Evolutionary conservation across 306 rosid species (phyloP).

Genomic region (Argentina anserina): DNA sequence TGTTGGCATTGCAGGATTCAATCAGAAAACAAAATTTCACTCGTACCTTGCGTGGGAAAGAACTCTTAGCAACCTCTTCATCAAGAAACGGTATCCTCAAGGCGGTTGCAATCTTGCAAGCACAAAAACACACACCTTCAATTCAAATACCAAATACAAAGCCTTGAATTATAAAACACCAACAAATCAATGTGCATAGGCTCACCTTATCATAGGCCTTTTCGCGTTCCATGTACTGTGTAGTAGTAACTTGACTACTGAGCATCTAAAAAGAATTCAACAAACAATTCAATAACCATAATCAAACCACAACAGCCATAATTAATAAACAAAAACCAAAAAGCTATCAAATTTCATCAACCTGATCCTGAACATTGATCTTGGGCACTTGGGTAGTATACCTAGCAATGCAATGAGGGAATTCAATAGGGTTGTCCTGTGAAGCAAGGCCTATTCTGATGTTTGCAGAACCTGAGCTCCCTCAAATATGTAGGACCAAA

Average conservation of each 20-base stretch:
- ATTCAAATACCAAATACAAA: background rate
- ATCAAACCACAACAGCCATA: background rate
- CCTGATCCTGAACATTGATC: conserved; percentile 84
- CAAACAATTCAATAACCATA: conserved; percentile 11
- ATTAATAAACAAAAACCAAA: background rate
- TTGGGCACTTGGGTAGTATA: conserved; percentile 58
- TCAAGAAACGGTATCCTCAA: conserved; percentile 86
- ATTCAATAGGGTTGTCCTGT: conserved; percentile 64
- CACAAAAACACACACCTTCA: background rate
- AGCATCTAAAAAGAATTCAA: conserved; percentile 57
- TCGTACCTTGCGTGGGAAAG: conserved; percentile 84
- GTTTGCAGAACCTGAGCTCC: conserved; percentile 67
- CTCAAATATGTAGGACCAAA: conserved; percentile 7
- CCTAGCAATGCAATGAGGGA: conserved; percentile 93
- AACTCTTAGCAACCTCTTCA: conserved; percentile 68
- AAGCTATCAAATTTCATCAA: conserved; percentile 17
- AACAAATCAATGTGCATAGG: conserved; percentile 9
- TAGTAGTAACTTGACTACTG: conserved; percentile 59
- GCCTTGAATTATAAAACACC: background rate
- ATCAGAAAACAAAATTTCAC: background rate
- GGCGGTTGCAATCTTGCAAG: conserved; percentile 57
- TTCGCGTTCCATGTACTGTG: conserved; percentile 78
- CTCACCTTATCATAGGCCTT: conserved; percentile 84
- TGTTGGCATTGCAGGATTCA: conserved; percentile 2
- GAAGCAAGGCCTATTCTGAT: conserved; percentile 88